These are phyloP conservation scores for Blepharisma undulans DNA, from an alignment of 169 alveolate genomes.

Conservation along the genomic window DNA sequence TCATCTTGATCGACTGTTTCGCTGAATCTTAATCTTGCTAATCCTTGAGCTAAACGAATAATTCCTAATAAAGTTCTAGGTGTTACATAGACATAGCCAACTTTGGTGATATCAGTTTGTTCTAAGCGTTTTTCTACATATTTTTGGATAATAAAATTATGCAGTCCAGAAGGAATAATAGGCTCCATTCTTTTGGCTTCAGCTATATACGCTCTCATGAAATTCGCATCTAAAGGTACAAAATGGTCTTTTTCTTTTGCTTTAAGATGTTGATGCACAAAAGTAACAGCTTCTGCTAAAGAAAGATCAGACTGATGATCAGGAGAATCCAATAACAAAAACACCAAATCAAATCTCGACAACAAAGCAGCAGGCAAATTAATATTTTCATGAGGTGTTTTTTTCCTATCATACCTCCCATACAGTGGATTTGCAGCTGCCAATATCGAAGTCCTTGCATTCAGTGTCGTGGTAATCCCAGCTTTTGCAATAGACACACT, in stretches of 20 bases:
- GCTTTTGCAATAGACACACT: constrained; percentile 98
- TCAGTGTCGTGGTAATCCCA: constrained; percentile 91
- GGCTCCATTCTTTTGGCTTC: constrained; percentile 88
- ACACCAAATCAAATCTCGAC: constrained; percentile 94
- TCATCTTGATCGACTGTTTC: constrained; percentile 90
- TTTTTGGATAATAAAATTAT: constrained; percentile 78
- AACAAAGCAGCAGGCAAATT: constrained; percentile 97
- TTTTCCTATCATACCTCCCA: constrained; percentile 93
- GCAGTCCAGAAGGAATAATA: constrained; percentile 78
- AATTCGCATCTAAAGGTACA: constrained; percentile 67
- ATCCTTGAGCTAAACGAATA: constrained; percentile 90
- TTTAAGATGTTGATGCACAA: constrained; percentile 85
- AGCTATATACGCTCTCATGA: constrained; percentile 90
- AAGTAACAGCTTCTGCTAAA: constrained; percentile 93
- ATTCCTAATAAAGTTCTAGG: constrained; percentile 96
- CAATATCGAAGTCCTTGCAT: constrained; percentile 93
- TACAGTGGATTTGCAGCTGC: constrained; percentile 98
- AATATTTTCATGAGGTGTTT: constrained; percentile 93
- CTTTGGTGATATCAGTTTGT: constrained; percentile 69
- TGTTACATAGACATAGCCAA: constrained; percentile 93
- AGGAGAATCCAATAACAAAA: constrained; percentile 85
- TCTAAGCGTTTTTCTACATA: constrained; percentile 85
- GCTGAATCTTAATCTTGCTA: constrained; percentile 93
- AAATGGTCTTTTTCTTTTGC: constrained; percentile 56
- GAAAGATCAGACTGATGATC: constrained; percentile 87